These are phyloP conservation scores for Sphagnum fallax DNA, from an alignment of 228 moss, liverwort and hornwort species.

Conservation along the genomic window DNA sequence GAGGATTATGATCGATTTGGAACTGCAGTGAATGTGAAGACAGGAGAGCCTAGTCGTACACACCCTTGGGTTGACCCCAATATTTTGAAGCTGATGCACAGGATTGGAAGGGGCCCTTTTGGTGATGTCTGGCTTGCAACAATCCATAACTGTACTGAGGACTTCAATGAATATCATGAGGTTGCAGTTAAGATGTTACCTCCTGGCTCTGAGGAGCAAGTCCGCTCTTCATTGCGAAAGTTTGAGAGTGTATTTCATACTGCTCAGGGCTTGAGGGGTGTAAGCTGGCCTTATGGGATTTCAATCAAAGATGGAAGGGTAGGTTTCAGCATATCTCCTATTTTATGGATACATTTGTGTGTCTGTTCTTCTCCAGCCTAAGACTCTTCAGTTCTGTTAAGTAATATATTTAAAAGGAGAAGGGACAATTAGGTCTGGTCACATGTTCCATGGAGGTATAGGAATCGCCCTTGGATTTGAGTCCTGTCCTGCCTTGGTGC, in stretches of 20 bases:
- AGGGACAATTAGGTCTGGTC: background rate
- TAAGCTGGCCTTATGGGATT: slow-evolving; percentile 94
- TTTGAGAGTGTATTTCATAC: slow-evolving; percentile 65
- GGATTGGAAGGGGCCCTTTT: slow-evolving; percentile 84
- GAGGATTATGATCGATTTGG: slow-evolving; percentile 77
- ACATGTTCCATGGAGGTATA: too few species aligned
- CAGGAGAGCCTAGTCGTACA: slow-evolving; percentile 32
- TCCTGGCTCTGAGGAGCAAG: slow-evolving; percentile 60
- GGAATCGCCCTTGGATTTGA: too few species aligned
- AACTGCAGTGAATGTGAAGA: slow-evolving; percentile 12
- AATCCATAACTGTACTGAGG: slow-evolving; percentile 85
- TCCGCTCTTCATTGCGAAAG: slow-evolving; percentile 48
- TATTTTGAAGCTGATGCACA: slow-evolving; percentile 77
- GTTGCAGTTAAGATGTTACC: slow-evolving; percentile 97
- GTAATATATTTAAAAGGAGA: background rate
- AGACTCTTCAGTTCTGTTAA: too few species aligned
- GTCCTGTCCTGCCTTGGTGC: too few species aligned
- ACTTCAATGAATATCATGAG: slow-evolving; percentile 97
- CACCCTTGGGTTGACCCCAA: slow-evolving; percentile 67
- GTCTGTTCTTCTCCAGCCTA: too few species aligned
- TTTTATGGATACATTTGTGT: too few species aligned
- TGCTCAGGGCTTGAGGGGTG: slow-evolving; percentile 59
- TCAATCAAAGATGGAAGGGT: slow-evolving; percentile 80
- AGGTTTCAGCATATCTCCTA: slow-evolving; percentile 8
- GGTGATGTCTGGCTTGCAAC: slow-evolving; percentile 95